Percentiles rank a stretch among this genome's conserved stretches.
These are phyloP conservation scores for Podospora pseudocomata DNA, from an alignment of 495 filamentous ascomycete genomes.

Conservation along the genomic window DNA sequence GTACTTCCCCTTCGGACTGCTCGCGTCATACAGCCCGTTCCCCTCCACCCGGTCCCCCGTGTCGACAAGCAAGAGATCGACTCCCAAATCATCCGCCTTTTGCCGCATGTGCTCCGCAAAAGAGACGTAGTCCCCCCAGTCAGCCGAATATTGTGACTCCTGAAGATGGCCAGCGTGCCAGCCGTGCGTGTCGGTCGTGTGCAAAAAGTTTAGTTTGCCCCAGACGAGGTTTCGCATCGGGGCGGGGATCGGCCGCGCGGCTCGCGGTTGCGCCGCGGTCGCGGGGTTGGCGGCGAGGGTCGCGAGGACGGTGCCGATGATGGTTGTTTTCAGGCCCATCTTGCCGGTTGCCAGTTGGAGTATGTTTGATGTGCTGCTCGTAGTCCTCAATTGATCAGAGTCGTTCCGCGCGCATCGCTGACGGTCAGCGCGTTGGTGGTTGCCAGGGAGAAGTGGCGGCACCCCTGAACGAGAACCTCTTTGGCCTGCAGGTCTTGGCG, in stretches of 20 bases:
- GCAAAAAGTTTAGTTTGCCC: conserved; percentile 91
- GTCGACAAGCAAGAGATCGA: conserved; percentile 85
- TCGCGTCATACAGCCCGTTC: conserved; percentile 93
- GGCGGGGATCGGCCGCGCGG: conserved; percentile 71
- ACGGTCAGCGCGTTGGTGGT: neutral
- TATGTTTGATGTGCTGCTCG: neutral
- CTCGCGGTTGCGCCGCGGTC: conserved; percentile 69
- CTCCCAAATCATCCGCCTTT: conserved; percentile 70
- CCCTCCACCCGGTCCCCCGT: conserved; percentile 94
- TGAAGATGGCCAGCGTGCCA: conserved; percentile 93
- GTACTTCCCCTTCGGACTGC: conserved; percentile 80
- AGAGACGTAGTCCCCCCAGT: conserved; percentile 97
- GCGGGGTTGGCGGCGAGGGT: conserved; percentile 30
- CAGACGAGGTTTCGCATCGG: conserved; percentile 80
- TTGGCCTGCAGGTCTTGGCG: neutral
- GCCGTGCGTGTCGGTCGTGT: conserved; percentile 92
- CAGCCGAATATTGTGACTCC: conserved; percentile 91
- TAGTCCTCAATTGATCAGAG: neutral
- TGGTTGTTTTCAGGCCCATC: conserved; percentile 19
- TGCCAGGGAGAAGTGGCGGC: conserved; percentile 4
- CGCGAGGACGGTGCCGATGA: conserved; percentile 28
- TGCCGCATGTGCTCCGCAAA: conserved; percentile 78
- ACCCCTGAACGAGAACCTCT: neutral
- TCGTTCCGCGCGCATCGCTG: neutral
- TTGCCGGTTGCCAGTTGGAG: neutral